Conservation (phyloP, 164 flowering plant species). For the Tetracentron sinense region DNA sequence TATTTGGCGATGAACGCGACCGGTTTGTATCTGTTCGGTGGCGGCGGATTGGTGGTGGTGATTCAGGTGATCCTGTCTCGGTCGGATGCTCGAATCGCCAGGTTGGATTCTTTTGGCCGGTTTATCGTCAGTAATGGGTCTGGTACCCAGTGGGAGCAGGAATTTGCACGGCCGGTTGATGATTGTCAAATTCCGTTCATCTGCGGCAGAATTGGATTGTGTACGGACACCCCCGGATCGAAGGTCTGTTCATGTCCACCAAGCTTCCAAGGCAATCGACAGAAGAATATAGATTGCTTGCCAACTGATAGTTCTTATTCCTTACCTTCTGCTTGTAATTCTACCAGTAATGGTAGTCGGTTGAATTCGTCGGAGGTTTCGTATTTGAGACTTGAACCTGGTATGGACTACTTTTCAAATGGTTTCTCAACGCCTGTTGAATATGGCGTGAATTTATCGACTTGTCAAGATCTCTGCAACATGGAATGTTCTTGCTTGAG, state of each 20-base stretch:
- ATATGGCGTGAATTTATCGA: conserved; percentile 29
- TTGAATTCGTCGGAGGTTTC: conserved; percentile 30
- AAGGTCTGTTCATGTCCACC: conserved; percentile 59
- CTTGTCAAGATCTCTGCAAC: conserved; percentile 60
- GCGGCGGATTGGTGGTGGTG: conserved; percentile 41
- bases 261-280: conserved; percentile 27
- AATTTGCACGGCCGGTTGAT: conserved; percentile 46
- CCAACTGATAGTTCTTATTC: conserved; percentile 39
- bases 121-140: conserved; percentile 43
- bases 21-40: conserved; percentile 54
- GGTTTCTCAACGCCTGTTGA: conserved; percentile 32
- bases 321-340: conserved; percentile 39
- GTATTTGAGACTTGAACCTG: conserved; percentile 43
- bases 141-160: conserved; percentile 21
- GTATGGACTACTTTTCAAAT: conserved; percentile 47
- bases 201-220: conserved; percentile 65
- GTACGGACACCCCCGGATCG: conserved; percentile 26
- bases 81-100: conserved; percentile 49
- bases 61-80: conserved; percentile 35
- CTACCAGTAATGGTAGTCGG: conserved; percentile 21
- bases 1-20: conserved; percentile 44
- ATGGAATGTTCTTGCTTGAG: conserved; percentile 72
- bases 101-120: conserved; percentile 43
- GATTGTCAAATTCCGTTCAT: conserved; percentile 49
- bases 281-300: conserved; percentile 32